A percentile compares a stretch with the other conserved stretches of the same genome.
These are phyloP conservation scores for Mallotus nudiflorus DNA, from an alignment of 345 rosid genomes.

Conservation along the genomic window DNA sequence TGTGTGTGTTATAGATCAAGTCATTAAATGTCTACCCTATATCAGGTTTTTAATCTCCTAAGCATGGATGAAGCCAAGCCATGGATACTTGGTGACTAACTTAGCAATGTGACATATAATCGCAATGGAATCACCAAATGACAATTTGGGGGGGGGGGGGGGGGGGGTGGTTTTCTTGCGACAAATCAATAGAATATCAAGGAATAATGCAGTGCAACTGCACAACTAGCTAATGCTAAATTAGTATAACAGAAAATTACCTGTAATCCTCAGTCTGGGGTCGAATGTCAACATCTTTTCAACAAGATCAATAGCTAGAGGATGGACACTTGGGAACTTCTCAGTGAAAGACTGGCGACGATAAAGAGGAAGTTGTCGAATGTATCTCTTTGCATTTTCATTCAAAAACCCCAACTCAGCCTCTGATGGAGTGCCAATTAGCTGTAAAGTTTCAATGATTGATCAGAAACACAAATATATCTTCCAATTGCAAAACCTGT, in stretches of 20 bases:
- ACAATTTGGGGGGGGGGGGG: neutral
- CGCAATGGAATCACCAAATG: neutral
- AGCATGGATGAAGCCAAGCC: neutral
- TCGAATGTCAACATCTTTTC: conserved; percentile 93
- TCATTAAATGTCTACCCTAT: neutral
- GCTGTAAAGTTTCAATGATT: conserved; percentile 43
- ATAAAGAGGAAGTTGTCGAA: conserved; percentile 53
- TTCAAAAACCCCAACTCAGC: conserved; percentile 69
- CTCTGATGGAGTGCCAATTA: conserved; percentile 86
- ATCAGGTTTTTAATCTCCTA: neutral
- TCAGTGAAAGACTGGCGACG: conserved; percentile 69
- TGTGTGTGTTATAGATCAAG: neutral
- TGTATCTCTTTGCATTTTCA: conserved; percentile 79
- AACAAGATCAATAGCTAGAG: conserved; percentile 72
- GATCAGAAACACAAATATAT: conserved; percentile 3
- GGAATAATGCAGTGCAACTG: neutral
- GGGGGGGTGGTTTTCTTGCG: too few relatives aligned
- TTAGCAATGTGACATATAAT: neutral
- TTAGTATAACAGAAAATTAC: conserved; percentile 33
- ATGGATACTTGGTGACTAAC: neutral
- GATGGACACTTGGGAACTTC: conserved; percentile 68
- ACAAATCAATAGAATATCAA: neutral
- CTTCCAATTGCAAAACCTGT: conserved; percentile 6
- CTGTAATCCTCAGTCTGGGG: conserved; percentile 75
- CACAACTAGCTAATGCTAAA: neutral